Evolutionary conservation across 2,329 filamentous ascomycete genomes (phyloP).

Genomic region (Sporothrix luriei): DNA sequence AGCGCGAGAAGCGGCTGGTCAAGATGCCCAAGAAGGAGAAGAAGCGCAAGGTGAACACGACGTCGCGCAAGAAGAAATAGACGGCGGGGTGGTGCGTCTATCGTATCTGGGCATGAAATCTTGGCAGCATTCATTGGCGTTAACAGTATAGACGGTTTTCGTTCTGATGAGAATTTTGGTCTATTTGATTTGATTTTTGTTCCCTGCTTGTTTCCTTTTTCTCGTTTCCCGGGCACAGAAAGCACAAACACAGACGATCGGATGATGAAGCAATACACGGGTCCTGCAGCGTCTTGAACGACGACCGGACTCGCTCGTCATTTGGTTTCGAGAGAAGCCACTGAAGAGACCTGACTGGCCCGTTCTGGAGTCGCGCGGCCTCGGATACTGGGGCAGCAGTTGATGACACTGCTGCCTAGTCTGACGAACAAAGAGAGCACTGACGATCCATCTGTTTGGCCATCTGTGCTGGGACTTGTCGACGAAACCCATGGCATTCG

Average conservation of each 20-base stretch:
- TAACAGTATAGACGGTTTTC: slow-evolving; percentile 3
- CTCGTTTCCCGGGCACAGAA: neutral
- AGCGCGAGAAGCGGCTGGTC: slow-evolving; percentile 86
- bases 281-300: neutral
- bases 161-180: neutral
- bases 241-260: slow-evolving; percentile 24
- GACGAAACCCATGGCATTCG: slow-evolving; percentile 18
- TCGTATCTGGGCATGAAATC: neutral
- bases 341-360: neutral
- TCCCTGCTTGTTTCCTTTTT: neutral
- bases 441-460: slow-evolving; percentile 47
- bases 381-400: slow-evolving; percentile 31
- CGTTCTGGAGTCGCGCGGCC: slow-evolving; percentile 22
- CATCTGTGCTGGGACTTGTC: slow-evolving; percentile 42
- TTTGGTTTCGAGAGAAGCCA: slow-evolving; percentile 10
- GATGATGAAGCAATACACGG: slow-evolving; percentile 34
- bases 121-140: slow-evolving; percentile 27
- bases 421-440: slow-evolving; percentile 65
- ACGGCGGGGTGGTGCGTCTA: neutral
- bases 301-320: neutral
- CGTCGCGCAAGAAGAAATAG: slow-evolving; percentile 55
- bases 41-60: slow-evolving; percentile 75
- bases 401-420: slow-evolving; percentile 26
- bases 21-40: slow-evolving; percentile 98
- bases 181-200: neutral